phyloP scores from a whole-genome alignment of 345 rosid genomes.

The Euphorbia pulcherrima region DNA sequence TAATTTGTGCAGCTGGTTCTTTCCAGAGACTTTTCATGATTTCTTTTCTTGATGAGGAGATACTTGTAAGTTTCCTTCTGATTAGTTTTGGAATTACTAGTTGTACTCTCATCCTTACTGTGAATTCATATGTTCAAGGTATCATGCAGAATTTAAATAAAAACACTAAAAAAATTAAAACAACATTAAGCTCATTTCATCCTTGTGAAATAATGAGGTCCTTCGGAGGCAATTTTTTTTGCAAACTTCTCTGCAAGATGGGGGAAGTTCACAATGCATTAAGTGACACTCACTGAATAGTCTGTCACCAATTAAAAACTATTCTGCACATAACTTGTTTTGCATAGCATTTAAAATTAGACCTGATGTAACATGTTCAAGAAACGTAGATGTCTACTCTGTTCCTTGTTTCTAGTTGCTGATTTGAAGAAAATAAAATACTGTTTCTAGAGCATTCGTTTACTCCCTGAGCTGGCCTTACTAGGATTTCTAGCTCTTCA shows the following conservation, averaged over 20 bases:
- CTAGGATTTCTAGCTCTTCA: background rate
- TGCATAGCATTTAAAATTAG: background rate
- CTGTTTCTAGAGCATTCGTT: background rate
- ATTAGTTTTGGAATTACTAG: background rate
- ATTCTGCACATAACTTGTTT: background rate
- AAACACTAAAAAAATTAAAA: background rate
- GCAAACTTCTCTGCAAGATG: background rate
- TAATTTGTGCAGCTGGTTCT: constrained; percentile 58
- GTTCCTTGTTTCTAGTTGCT: background rate
- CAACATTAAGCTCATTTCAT: background rate
- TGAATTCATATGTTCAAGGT: background rate
- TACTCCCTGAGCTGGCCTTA: background rate
- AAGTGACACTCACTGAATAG: background rate
- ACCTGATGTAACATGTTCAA: background rate
- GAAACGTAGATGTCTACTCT: constrained; percentile 5
- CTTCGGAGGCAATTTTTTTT: background rate
- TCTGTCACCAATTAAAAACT: background rate
- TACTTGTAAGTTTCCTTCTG: constrained; percentile 20
- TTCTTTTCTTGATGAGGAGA: constrained; percentile 92
- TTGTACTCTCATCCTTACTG: background rate
- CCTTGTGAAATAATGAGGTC: background rate
- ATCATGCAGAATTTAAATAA: background rate
- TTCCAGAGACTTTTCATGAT: constrained; percentile 91
- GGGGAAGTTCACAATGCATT: background rate
- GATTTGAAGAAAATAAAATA: background rate